Percentiles rank a stretch among this genome's conserved stretches.
These are phyloP conservation scores for Moesziomyces sp. DNA, from an alignment of 1,284 basidiomycete genomes.

Conservation along the genomic window DNA sequence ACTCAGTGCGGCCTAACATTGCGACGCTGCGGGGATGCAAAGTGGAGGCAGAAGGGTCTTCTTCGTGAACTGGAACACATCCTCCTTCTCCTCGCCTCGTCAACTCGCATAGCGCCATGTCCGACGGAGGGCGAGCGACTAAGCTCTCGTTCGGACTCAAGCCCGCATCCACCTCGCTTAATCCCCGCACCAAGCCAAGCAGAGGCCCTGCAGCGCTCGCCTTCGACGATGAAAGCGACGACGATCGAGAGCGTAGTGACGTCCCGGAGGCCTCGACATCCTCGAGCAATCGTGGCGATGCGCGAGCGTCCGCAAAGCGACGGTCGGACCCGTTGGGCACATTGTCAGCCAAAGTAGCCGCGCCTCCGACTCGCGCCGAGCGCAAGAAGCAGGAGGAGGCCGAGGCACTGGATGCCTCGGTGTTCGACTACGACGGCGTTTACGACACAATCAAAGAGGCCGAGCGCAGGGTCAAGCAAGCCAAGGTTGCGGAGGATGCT, in stretches of 20 bases:
- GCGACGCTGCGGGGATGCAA: no score
- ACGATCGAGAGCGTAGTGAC: conserved; percentile 15
- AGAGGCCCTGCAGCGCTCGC: conserved; percentile 24
- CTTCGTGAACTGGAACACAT: neutral
- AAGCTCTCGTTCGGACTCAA: conserved; percentile 56
- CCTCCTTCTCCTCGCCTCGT: neutral
- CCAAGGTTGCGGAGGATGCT: conserved; percentile 75
- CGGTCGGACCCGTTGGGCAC: conserved; percentile 13
- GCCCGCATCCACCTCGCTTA: conserved; percentile 3
- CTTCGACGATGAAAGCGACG: conserved; percentile 39
- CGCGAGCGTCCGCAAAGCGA: neutral
- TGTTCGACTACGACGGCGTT: conserved; percentile 95
- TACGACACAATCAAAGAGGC: conserved; percentile 95
- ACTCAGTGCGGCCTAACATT: no score
- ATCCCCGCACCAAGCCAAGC: conserved; percentile 7
- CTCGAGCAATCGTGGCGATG: neutral
- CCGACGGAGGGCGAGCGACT: conserved; percentile 7
- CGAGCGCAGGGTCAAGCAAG: conserved; percentile 73
- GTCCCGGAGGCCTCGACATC: neutral
- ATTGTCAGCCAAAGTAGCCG: conserved; percentile 20
- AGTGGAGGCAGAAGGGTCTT: no score
- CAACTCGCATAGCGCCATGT: conserved; percentile 4
- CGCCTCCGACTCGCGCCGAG: conserved; percentile 50
- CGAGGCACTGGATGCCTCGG: conserved; percentile 80
- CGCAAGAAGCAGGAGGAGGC: conserved; percentile 71